These are phyloP conservation scores for Zygnema circumcarinatum DNA, from an alignment of 139 green algal genomes.

Conservation along the genomic window DNA sequence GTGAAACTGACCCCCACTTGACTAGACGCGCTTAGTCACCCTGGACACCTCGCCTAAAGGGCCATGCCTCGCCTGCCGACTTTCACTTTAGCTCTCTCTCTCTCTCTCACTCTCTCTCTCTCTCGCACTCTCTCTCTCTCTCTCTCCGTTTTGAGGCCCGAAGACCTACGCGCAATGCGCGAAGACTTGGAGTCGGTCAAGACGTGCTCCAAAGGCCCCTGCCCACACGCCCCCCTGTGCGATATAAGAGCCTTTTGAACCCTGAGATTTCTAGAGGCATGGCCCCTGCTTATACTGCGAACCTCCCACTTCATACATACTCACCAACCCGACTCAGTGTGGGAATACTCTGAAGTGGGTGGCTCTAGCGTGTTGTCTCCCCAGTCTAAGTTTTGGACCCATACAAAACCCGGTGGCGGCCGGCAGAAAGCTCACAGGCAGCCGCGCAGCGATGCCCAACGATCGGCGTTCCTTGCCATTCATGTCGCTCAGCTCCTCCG, in stretches of 20 bases:
- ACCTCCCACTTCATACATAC: neutral
- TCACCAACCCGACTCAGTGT: neutral
- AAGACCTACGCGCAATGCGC: constrained; percentile 43
- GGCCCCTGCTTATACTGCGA: neutral
- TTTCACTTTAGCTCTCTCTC: too few relatives aligned
- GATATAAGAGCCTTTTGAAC: neutral
- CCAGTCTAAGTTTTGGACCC: too few relatives aligned
- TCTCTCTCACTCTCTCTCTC: too few relatives aligned
- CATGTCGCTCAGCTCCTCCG: neutral
- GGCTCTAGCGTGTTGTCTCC: too few relatives aligned
- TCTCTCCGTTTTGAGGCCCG: neutral
- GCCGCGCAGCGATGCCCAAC: neutral
- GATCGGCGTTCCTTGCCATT: constrained; percentile 24
- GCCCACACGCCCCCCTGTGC: neutral
- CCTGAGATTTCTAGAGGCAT: neutral
- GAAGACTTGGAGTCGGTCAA: constrained; percentile 46
- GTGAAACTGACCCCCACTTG: too few relatives aligned
- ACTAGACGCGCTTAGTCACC: too few relatives aligned
- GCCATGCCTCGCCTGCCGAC: neutral
- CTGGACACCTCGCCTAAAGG: too few relatives aligned
- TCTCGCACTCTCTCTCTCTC: too few relatives aligned
- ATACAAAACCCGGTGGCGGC: too few relatives aligned
- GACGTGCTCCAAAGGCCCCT: constrained; percentile 46
- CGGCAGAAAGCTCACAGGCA: neutral
- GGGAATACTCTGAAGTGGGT: too few relatives aligned